These are phyloP conservation scores for Sarocladiaceae sp. DNA, from an alignment of 2,329 filamentous ascomycete species.

Conservation along the genomic window DNA sequence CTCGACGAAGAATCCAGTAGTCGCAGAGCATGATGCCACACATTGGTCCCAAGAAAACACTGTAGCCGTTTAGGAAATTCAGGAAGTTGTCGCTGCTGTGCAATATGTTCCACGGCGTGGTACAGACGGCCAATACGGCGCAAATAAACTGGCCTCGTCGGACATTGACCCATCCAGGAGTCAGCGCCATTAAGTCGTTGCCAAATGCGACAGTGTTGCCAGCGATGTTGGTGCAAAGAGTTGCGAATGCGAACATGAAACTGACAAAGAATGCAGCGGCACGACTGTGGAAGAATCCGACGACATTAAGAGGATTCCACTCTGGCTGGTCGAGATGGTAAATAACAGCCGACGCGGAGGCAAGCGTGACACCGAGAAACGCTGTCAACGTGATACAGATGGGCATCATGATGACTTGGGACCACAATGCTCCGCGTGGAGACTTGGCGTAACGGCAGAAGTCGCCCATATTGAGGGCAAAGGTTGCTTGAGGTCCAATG, in stretches of 20 bases:
- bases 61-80: constrained; percentile 27
- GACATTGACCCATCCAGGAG: constrained; percentile 47
- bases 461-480: constrained; percentile 16
- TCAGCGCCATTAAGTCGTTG: constrained; percentile 45
- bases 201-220: constrained; percentile 47
- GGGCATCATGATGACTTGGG: constrained; percentile 14
- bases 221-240: constrained; percentile 46
- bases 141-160: constrained; percentile 38
- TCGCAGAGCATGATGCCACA: constrained; percentile 29
- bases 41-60: constrained; percentile 30
- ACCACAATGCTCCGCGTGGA: constrained; percentile 13
- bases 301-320: constrained; percentile 24
- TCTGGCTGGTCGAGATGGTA: constrained; percentile 9
- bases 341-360: constrained; percentile 7
- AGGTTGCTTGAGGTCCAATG: constrained; percentile 15
- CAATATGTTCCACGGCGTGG: constrained; percentile 16
- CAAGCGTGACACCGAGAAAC: constrained; percentile 33
- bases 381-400: constrained; percentile 24
- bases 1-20: constrained; percentile 31
- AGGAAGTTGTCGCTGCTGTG: constrained; percentile 12
- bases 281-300: constrained; percentile 19
- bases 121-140: constrained; percentile 13
- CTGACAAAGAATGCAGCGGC: constrained; percentile 24
- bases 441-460: constrained; percentile 16
- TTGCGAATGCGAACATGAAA: constrained; percentile 31